Base-by-base conservation (phyloP, 257 asterid species). In the Marsdenia floribunda region DNA sequence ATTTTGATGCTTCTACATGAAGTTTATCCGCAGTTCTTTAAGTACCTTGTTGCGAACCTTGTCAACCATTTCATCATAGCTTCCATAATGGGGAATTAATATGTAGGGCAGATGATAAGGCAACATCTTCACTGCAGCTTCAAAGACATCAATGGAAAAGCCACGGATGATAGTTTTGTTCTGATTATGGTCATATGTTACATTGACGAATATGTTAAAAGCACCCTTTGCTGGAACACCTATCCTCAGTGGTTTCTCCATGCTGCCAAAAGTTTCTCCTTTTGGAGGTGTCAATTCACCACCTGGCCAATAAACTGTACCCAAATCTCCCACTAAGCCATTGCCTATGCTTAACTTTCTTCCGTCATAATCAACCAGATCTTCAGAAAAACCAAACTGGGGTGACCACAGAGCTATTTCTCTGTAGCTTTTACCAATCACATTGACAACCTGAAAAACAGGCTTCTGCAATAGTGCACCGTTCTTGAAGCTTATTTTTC, bases 261-360 rank as follows among this genome's bases (percentile, higher is more conserved):
- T 49, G 76, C 86, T 80, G 5, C 87, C 87, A 19, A 80, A 21
- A 49, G 80, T 66, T 86, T 73, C 75, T 52, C 89, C 91, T 47
- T 52, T 78, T 2, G 97, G 96, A 57, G 77, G 81, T 1, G 53
- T 68, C 26, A 24, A 77, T 54, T 65, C 78, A 7, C 88, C 88
- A 4, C 97, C 96, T 2, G 93, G 93, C 97, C 93, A 91, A 71
- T 72, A 79, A 60, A 90, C 75, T n/a, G 84, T 75, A 64, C 77
- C 76, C 75, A 88, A 26, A 13, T 61, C 79, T 35, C 68, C 80
- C 8, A 24, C 38, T 9, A 67, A 73, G 26, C 75, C 74, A n/a
- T 67, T 68, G 1, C 79, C 80, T 19, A 19, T 26, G 10, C 60
- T 72, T 50, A 15, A 70, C 46, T 29, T 71, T 53, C 16, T 61